These are phyloP conservation scores for Trichoderma gracile DNA, from an alignment of 2,329 filamentous ascomycete species.

Conservation along the genomic window DNA sequence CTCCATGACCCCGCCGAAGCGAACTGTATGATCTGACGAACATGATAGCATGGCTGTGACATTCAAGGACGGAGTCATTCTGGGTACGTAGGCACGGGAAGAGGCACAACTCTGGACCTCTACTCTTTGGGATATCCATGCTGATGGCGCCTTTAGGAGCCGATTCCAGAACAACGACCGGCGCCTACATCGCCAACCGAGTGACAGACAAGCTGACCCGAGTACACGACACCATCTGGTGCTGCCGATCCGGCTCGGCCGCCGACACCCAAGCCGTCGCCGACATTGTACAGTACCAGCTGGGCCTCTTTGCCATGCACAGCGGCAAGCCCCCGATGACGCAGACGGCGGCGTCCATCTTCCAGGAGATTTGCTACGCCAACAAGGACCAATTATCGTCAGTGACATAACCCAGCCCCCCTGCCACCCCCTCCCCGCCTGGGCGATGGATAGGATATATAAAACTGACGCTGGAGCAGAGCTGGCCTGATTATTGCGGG, in stretches of 20 bases:
- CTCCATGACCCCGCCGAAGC: slow-evolving; percentile 32
- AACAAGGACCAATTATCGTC: slow-evolving; percentile 95
- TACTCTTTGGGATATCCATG: too few relatives aligned
- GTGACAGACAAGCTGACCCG: slow-evolving; percentile 99
- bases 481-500: slow-evolving; percentile 98
- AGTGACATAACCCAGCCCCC: slow-evolving; percentile 36
- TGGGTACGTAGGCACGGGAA: slow-evolving; percentile 54
- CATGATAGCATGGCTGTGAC: slow-evolving; percentile 88
- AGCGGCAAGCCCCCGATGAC: slow-evolving; percentile 91
- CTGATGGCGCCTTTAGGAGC: slow-evolving; percentile 59
- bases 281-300: slow-evolving; percentile 95
- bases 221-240: slow-evolving; percentile 99
- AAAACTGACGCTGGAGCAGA: slow-evolving; percentile 49
- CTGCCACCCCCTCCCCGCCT: background rate
- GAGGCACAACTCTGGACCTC: background rate
- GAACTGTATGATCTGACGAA: slow-evolving; percentile 31
- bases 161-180: slow-evolving; percentile 95
- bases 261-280: slow-evolving; percentile 97
- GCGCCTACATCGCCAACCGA: slow-evolving; percentile 97
- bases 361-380: slow-evolving; percentile 96
- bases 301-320: slow-evolving; percentile 86
- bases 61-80: slow-evolving; percentile 96
- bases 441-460: background rate
- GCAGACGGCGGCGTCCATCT: slow-evolving; percentile 90
- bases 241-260: slow-evolving; percentile 94